phyloP scores from a whole-genome alignment of 768 basidiomycete species.

The Tylopilus rubrobrunneus region DNA sequence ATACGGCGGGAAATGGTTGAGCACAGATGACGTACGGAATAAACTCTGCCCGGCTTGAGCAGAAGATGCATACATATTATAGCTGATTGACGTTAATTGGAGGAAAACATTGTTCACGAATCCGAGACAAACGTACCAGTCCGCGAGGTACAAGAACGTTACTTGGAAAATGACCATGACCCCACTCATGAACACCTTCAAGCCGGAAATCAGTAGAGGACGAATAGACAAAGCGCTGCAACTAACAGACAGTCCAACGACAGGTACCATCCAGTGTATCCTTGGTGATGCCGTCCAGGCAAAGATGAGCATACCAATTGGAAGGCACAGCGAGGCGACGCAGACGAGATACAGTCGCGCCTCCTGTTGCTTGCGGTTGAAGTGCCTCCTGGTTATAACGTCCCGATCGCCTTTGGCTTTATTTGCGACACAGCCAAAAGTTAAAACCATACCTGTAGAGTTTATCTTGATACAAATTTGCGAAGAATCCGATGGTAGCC shows the following conservation, averaged over 20 bases:
- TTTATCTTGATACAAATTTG: conserved; percentile 44
- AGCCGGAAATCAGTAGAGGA: neutral
- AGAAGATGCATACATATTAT: conserved; percentile 47
- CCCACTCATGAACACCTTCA: conserved; percentile 38
- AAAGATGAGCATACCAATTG: conserved; percentile 62
- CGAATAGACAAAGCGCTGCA: neutral
- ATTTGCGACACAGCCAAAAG: neutral
- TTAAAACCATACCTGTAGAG: conserved; percentile 39
- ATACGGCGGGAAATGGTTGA: neutral
- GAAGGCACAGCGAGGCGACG: conserved; percentile 49
- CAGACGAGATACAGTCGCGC: conserved; percentile 58
- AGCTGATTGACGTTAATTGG: conserved; percentile 23
- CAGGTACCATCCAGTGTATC: conserved; percentile 58
- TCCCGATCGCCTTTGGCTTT: conserved; percentile 14
- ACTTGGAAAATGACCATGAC: conserved; percentile 43
- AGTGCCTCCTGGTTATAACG: conserved; percentile 21
- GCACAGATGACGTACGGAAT: conserved; percentile 31
- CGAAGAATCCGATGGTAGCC: conserved; percentile 40
- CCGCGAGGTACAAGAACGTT: conserved; percentile 46
- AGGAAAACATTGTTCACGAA: neutral
- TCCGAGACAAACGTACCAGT: conserved; percentile 35
- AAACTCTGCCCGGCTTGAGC: conserved; percentile 53
- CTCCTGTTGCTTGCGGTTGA: conserved; percentile 38
- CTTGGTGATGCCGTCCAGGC: conserved; percentile 58
- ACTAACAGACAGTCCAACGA: conserved; percentile 22